phyloP scores from a whole-genome alignment of 108 stramenopile species.

The Ochromonas danica region DNA sequence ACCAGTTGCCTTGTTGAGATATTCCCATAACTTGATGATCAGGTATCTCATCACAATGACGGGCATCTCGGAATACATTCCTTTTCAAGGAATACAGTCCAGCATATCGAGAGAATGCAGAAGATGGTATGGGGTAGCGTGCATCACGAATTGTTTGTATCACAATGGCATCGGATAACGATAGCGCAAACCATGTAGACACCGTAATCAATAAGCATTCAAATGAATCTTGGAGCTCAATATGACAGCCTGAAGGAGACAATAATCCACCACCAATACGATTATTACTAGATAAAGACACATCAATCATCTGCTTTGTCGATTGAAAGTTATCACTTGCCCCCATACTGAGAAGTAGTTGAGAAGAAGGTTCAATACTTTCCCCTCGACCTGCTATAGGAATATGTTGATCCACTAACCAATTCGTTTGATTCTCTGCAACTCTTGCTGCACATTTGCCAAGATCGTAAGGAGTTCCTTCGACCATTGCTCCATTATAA shows the following conservation, averaged over 20 bases:
- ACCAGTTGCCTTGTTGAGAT: too few relatives aligned
- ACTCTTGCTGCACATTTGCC: background rate
- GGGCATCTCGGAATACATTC: background rate
- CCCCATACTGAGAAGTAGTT: background rate
- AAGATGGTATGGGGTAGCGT: too few relatives aligned
- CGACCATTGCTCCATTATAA: too few relatives aligned
- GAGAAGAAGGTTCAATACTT: background rate
- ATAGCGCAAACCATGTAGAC: background rate
- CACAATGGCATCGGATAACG: background rate
- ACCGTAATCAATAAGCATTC: slow-evolving; percentile 3
- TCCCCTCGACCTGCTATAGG: background rate
- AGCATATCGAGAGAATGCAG: slow-evolving; percentile 1
- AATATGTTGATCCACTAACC: background rate
- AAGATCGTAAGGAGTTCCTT: background rate
- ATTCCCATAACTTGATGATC: too few relatives aligned
- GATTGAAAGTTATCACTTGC: background rate
- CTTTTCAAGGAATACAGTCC: background rate
- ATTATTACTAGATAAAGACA: background rate
- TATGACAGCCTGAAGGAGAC: slow-evolving; percentile 3
- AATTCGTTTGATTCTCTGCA: background rate
- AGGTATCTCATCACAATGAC: background rate
- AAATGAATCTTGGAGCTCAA: background rate
- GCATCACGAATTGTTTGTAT: background rate
- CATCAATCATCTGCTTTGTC: background rate
- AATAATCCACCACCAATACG: background rate